Base-by-base conservation (phyloP, 2,329 filamentous ascomycete species). In the Mycosphaerella sp. region DNA sequence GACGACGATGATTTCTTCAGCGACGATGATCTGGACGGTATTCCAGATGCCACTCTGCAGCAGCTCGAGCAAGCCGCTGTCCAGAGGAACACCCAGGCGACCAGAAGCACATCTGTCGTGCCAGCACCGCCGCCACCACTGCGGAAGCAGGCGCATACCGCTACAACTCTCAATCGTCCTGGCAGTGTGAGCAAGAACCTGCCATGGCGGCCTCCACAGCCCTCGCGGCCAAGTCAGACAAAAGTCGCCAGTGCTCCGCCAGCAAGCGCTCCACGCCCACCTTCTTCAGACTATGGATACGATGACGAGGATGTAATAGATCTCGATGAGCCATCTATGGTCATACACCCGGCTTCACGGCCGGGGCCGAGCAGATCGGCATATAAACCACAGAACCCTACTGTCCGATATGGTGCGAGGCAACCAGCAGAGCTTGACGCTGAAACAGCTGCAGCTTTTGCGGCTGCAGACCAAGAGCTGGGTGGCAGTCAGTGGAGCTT, bases 291-390 rank as follows among this genome's bases (percentile, higher is more conserved):
- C 61, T 76, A 76, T 61, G 74, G 73, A 45, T 67, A 72, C 45
- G 73, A 75, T 51, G 71, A 76, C 41, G 74, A 74, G 55, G 67
- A 72, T 54, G 68, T 76, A 9, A 69, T 77, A 53, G 72, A 76
- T 48, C 67, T 77, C 46, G 71, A 76, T 58, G 72, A 74, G 52
- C 66, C 66, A 11, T 65, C 64, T 5, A 60, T 62, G 53, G 55
- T 62, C 53, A 62, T 65, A n/a, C 62, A 65, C 43, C 59, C 64
- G 39, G 58, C 59, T 1, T 59, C 63, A 7, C 52, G 54, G 12
- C 51, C 58, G 21, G 23, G 32, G 21, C 41, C 48, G 38, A 41
- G n/a, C 31, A 39, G 41, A 53, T 40, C 54, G 14, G 51, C 44
- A 38, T 43, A 55, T n/a, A 44, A 45, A 17, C 50, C 36, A 26